phyloP scores from a whole-genome alignment of 2,329 filamentous ascomycete genomes.

The Claviceps monticola region DNA sequence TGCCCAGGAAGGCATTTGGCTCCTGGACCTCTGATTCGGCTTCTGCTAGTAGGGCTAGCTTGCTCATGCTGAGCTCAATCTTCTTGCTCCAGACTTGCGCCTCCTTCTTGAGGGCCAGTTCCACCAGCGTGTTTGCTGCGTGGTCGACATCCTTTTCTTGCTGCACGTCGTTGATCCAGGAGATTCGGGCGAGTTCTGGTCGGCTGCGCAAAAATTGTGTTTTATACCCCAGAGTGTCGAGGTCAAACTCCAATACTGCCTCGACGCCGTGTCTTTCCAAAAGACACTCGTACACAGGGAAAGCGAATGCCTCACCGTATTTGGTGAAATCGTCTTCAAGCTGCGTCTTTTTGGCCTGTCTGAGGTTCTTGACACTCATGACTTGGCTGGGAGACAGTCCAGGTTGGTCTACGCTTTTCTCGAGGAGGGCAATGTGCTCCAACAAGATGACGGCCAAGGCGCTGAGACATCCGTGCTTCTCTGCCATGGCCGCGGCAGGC shows the following conservation, averaged over 20 bases:
- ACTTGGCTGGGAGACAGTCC: slow-evolving; percentile 16
- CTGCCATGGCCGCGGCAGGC: slow-evolving; percentile 41
- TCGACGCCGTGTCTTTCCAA: slow-evolving; percentile 54
- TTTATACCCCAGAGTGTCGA: slow-evolving; percentile 55
- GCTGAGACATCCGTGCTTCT: slow-evolving; percentile 40
- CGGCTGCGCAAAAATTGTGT: slow-evolving; percentile 66
- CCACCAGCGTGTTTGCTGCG: slow-evolving; percentile 57
- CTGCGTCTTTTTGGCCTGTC: slow-evolving; percentile 26
- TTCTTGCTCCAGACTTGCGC: slow-evolving; percentile 84
- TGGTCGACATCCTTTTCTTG: slow-evolving; percentile 60
- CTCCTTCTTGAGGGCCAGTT: slow-evolving; percentile 58
- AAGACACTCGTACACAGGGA: slow-evolving; percentile 67
- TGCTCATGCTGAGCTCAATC: slow-evolving; percentile 79
- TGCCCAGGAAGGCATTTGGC: slow-evolving; percentile 23
- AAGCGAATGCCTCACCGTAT: slow-evolving; percentile 54
- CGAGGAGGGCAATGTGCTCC: slow-evolving; percentile 33
- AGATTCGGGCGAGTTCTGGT: slow-evolving; percentile 59
- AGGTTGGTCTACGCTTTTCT: slow-evolving; percentile 15
- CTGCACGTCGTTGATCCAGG: slow-evolving; percentile 89
- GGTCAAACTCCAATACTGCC: slow-evolving; percentile 55
- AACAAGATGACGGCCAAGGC: slow-evolving; percentile 44
- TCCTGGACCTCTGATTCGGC: slow-evolving; percentile 17
- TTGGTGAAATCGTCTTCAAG: slow-evolving; percentile 44
- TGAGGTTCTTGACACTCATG: slow-evolving; percentile 19
- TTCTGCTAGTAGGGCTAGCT: slow-evolving; percentile 62